These are phyloP conservation scores for Lichtheimia ornata DNA, from an alignment of 371 early-diverging fungal species.

Conservation along the genomic window DNA sequence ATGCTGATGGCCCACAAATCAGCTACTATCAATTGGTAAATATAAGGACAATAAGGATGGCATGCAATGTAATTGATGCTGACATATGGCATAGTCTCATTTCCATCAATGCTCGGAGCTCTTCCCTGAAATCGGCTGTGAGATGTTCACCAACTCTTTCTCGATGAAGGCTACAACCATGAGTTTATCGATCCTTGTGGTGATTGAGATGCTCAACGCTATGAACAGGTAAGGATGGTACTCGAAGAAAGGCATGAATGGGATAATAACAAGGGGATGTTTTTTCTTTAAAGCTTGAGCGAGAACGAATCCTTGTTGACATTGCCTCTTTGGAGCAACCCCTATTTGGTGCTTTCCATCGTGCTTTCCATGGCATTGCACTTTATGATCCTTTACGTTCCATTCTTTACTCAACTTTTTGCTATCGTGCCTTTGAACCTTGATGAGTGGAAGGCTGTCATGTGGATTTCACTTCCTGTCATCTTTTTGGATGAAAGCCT, in stretches of 20 bases:
- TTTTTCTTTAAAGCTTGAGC: constrained; percentile 52
- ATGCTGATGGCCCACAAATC: constrained; percentile 83
- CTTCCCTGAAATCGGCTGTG: constrained; percentile 92
- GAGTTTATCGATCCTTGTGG: constrained; percentile 92
- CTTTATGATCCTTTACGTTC: constrained; percentile 90
- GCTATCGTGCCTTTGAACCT: constrained; percentile 83
- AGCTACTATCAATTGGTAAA: constrained; percentile 81
- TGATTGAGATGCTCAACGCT: constrained; percentile 95
- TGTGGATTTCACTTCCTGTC: constrained; percentile 89
- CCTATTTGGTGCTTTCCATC: constrained; percentile 85
- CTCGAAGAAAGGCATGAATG: not conserved
- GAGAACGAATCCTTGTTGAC: constrained; percentile 93
- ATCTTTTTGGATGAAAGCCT: constrained; percentile 90
- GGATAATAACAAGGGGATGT: not conserved
- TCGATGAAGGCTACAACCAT: constrained; percentile 93
- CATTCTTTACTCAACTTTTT: constrained; percentile 84
- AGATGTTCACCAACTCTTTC: constrained; percentile 80
- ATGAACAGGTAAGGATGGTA: constrained; percentile 29
- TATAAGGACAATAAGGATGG: not conserved
- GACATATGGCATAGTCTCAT: constrained; percentile 56
- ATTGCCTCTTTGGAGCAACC: constrained; percentile 88
- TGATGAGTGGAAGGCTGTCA: constrained; percentile 91
- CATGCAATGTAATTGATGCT: too few relatives aligned
- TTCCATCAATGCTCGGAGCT: constrained; percentile 85
- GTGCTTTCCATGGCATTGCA: constrained; percentile 89